phyloP scores from a whole-genome alignment of 495 filamentous ascomycete genomes.

The Terfezia boudieri region DNA sequence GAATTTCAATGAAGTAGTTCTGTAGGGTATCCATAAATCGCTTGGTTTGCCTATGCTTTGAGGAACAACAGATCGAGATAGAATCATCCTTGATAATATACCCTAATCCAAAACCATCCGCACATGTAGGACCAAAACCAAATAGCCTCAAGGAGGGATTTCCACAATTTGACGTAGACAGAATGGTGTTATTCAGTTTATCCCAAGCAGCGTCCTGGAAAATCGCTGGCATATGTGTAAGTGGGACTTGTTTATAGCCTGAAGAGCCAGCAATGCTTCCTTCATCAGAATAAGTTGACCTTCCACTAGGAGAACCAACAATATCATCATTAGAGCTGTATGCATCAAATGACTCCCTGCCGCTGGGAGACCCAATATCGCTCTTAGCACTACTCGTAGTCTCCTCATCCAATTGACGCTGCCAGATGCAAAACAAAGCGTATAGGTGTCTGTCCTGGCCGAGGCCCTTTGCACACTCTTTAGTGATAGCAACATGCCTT shows the following conservation, averaged over 20 bases:
- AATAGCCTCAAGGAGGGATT: slow-evolving; percentile 94
- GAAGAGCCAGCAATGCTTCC: neutral
- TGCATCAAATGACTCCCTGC: neutral
- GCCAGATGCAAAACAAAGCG: slow-evolving; percentile 88
- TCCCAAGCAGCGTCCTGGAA: slow-evolving; percentile 88
- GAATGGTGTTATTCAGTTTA: slow-evolving; percentile 77
- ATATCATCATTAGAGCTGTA: neutral
- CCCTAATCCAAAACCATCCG: slow-evolving; percentile 89
- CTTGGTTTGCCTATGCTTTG: slow-evolving; percentile 79
- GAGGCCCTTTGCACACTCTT: slow-evolving; percentile 70
- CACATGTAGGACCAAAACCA: slow-evolving; percentile 84
- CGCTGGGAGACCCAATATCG: neutral
- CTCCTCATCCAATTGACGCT: slow-evolving; percentile 62
- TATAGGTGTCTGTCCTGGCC: slow-evolving; percentile 91
- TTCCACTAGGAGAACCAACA: neutral
- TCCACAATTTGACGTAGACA: slow-evolving; percentile 95
- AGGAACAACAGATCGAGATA: slow-evolving; percentile 75
- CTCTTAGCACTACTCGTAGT: slow-evolving; percentile 26
- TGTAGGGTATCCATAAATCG: slow-evolving; percentile 79
- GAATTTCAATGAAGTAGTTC: slow-evolving; percentile 69
- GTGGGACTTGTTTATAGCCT: slow-evolving; percentile 4
- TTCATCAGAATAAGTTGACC: neutral
- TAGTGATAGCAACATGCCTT: slow-evolving; percentile 58
- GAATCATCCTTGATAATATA: slow-evolving; percentile 97
- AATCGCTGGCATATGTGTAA: slow-evolving; percentile 39